Evolutionary conservation across 2,329 filamentous ascomycete species (phyloP).

Genomic region (Myriangium duriaei): DNA sequence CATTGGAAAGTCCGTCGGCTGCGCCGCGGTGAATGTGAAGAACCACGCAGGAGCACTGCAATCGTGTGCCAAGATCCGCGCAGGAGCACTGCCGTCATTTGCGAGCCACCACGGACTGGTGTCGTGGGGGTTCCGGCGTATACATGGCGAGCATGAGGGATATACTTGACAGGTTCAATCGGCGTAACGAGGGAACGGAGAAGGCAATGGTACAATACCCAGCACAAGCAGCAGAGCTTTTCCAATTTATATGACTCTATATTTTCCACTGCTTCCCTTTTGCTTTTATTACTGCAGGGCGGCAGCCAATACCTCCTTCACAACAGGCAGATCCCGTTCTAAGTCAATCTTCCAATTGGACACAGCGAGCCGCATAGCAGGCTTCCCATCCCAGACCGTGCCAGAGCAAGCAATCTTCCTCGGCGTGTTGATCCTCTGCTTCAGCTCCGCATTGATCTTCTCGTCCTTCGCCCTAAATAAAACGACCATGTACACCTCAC

Average conservation of each 20-base stretch:
- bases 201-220: too few species aligned
- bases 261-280: too few species aligned
- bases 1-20: neutral
- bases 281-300: slow-evolving; percentile 2
- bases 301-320: slow-evolving; percentile 49
- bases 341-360: slow-evolving; percentile 69
- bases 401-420: slow-evolving; percentile 72
- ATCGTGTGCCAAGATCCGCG: too few species aligned
- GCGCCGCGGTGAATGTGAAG: neutral
- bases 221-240: too few species aligned
- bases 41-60: too few species aligned
- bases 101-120: too few species aligned
- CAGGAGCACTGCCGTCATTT: too few species aligned
- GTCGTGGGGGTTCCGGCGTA: neutral
- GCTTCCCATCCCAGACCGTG: slow-evolving; percentile 60
- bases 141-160: neutral
- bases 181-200: too few species aligned
- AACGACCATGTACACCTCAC: slow-evolving; percentile 54
- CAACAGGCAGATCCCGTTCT: slow-evolving; percentile 51
- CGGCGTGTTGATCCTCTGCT: slow-evolving; percentile 58
- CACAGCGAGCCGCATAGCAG: slow-evolving; percentile 66
- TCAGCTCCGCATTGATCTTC: slow-evolving; percentile 52
- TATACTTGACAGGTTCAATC: too few species aligned
- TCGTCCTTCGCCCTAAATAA: slow-evolving; percentile 62
- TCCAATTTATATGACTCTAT: too few species aligned